Evolutionary conservation across 208 protist genomes (phyloP), one percentile per base, ranked within the genome.

Genomic region (Leishmania tarentolae): DNA sequence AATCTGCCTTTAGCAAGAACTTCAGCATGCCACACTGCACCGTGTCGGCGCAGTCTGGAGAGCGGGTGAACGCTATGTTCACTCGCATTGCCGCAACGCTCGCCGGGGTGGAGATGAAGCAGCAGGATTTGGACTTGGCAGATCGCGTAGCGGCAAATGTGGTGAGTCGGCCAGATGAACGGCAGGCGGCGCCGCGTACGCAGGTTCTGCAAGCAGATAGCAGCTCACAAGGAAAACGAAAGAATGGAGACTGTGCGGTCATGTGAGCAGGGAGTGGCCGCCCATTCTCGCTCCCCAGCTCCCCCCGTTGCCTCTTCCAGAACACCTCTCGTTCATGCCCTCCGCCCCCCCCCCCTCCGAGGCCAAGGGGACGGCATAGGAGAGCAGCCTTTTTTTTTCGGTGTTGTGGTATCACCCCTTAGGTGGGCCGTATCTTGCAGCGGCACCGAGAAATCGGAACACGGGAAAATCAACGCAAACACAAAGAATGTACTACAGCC

Each of bases 41-140:
- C 57, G 88, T 99, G 63, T 98, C 95, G 6, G 97, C 98, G 6
- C 95, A 96, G 77, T 98, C 96, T 2, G 97, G 97, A 37, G 97
- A 99, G 69, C 91, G 93, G 24, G 87, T 99, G 40, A 91, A 94
- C 70, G 56, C 87, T 2, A 85, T 95, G 69, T 98, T 99, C 81
- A 92, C 84, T 50, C 76, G 84, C 28, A 87, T 99, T 37, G 97
- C 97, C 21, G 94, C 96, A 13, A 89, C 94, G n/a, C 87, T 99
- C 15, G 78, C 88, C 8, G 95, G 95, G 35, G 81, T 98, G 21
- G 74, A 81, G 28, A 79, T 99, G 44, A 87, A 90, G 31, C 82
- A 92, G 75, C 63, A 89, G 73, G 95, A 98, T 63, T 46, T 99
- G 9, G 94, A 95, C 61, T 69, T 93, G 71, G 76, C 74, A 65